phyloP scores from a whole-genome alignment of 2,329 filamentous ascomycete genomes.

The Venturia aucupariae region DNA sequence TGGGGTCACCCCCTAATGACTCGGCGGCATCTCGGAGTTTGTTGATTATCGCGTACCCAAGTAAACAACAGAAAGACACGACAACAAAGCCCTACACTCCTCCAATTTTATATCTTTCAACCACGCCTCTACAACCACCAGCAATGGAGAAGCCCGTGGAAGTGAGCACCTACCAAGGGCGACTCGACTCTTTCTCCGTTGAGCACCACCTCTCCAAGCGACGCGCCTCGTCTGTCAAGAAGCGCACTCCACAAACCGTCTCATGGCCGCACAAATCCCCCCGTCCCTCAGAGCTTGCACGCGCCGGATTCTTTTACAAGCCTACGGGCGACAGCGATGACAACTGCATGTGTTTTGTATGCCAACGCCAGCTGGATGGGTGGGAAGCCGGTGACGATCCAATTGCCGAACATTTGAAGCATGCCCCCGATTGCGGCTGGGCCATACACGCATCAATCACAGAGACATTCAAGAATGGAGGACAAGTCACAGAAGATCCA shows the following conservation, averaged over 20 bases:
- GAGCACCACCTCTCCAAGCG: conserved; percentile 57
- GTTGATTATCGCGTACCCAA: not conserved
- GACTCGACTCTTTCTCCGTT: conserved; percentile 69
- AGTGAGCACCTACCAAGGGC: conserved; percentile 60
- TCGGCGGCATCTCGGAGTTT: not conserved
- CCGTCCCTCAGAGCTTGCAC: conserved; percentile 65
- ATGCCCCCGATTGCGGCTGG: conserved; percentile 78
- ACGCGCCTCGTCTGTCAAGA: conserved; percentile 55
- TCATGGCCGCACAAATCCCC: conserved; percentile 71
- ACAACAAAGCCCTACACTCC: not conserved
- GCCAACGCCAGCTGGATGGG: conserved; percentile 72
- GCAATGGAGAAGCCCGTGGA: conserved; percentile 29
- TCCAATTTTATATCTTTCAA: not conserved
- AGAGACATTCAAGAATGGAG: conserved; percentile 50
- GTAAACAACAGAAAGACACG: too few relatives aligned
- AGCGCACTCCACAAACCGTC: conserved; percentile 47
- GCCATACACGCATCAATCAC: conserved; percentile 54
- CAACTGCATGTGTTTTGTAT: conserved; percentile 85
- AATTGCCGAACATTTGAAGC: conserved; percentile 73
- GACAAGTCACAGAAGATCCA: conserved; percentile 64
- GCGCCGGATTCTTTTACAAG: conserved; percentile 83
- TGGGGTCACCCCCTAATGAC: not conserved
- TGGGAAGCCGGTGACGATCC: conserved; percentile 87
- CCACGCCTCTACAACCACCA: conserved; percentile 22
- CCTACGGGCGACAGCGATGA: conserved; percentile 68